Percentiles rank a stretch among this genome's conserved stretches.
phyloP scores from a whole-genome alignment of 176 grass and related monocot genomes.

The Oropetium thomaeum region DNA sequence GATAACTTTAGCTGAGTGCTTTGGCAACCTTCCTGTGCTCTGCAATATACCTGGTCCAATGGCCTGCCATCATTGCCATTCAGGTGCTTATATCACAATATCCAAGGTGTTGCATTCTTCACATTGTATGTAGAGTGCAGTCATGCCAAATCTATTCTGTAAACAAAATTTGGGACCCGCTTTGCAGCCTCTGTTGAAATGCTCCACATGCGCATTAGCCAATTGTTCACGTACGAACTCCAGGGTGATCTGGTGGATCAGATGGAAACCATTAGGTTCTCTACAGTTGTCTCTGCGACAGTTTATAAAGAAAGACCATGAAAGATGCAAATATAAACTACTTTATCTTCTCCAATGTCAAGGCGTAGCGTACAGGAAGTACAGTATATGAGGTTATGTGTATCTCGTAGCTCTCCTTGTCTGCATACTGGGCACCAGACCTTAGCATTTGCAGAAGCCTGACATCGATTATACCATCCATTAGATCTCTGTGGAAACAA shows the following conservation, averaged over 20 bases:
- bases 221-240: conserved; percentile 63
- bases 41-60: neutral
- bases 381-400: conserved; percentile 68
- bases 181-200: conserved; percentile 91
- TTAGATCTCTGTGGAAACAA: conserved; percentile 22
- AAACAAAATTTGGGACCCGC: conserved; percentile 69
- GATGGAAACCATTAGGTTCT: conserved; percentile 15
- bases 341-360: conserved; percentile 83
- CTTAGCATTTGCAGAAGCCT: conserved; percentile 44
- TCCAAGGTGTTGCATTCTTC: conserved; percentile 71
- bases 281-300: neutral
- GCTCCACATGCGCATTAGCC: conserved; percentile 62
- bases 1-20: neutral
- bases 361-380: conserved; percentile 63
- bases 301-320: neutral
- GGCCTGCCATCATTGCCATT: neutral
- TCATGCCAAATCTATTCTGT: conserved; percentile 67
- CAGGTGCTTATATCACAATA: conserved; percentile 55
- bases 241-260: conserved; percentile 57
- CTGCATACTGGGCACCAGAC: conserved; percentile 91
- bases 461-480: conserved; percentile 26
- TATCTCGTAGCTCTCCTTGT: conserved; percentile 67
- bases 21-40: neutral
- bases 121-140: conserved; percentile 81
- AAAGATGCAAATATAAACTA: conserved; percentile 33